Evolutionary conservation across 352 stramenopile species (phyloP).

Genomic region (Thalassiosira hispida): DNA sequence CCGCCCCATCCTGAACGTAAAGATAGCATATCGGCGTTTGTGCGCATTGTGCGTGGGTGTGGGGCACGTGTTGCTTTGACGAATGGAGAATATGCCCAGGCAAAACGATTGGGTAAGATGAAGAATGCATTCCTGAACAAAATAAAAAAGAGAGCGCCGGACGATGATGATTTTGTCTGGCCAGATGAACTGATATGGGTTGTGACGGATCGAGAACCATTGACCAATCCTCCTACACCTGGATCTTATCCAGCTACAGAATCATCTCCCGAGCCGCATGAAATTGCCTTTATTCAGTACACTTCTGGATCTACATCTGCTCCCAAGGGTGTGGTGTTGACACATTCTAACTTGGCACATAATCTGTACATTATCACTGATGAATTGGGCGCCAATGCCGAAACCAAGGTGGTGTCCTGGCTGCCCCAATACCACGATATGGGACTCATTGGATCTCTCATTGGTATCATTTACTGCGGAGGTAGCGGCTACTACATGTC

Average conservation of each 20-base stretch:
- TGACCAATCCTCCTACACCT: conserved; percentile 14
- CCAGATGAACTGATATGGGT: conserved; percentile 90
- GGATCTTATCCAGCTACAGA: conserved; percentile 10
- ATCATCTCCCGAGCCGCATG: conserved; percentile 30
- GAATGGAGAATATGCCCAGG: conserved; percentile 91
- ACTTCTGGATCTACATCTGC: conserved; percentile 97
- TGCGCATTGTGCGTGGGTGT: conserved; percentile 90
- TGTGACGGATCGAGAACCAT: conserved; percentile 81
- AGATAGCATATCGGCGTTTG: conserved; percentile 92
- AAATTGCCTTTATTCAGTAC: conserved; percentile 98
- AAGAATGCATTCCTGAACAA: conserved; percentile 46
- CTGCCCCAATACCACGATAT: conserved; percentile 99
- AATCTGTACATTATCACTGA: conserved; percentile 96
- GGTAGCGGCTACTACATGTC: conserved; percentile 97
- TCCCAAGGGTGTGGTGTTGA: conserved; percentile 98
- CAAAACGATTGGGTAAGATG: conserved; percentile 90
- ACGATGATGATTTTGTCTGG: conserved; percentile 85
- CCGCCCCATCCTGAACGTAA: conserved; percentile 93
- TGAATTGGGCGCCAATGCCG: conserved; percentile 88
- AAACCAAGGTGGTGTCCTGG: conserved; percentile 97
- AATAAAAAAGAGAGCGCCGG: conserved; percentile 10
- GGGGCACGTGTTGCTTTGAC: conserved; percentile 93
- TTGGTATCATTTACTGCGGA: conserved; percentile 89
- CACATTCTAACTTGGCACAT: conserved; percentile 95
- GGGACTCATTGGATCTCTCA: conserved; percentile 96